Base-by-base conservation (phyloP, 768 basidiomycete species). In the Boletus edulis region DNA sequence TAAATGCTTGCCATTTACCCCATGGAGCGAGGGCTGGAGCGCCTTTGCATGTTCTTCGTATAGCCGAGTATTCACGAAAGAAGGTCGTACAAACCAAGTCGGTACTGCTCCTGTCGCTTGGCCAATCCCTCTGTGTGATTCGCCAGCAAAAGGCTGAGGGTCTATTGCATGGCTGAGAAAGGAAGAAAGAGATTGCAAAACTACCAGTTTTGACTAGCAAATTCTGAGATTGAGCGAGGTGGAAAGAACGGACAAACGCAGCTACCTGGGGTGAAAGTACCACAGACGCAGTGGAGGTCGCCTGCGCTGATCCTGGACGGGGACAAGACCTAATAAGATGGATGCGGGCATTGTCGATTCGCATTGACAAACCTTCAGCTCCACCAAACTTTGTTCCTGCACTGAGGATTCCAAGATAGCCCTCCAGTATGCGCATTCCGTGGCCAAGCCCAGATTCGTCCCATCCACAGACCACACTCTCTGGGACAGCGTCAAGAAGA, bases 361-460 rank as follows among this genome's bases (percentile, higher is more conserved):
- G 15, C 49, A 29, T 42, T 35, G 12, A 51, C 69, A 24, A 57
- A 82, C 86, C 85, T 53, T 82, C 79, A 12, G 69, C 73, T 51
- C 81, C 81, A 35, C 81, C 81, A 58, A 81, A 84, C 58, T 76
- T 81, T 3, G 83, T 83, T 17, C 87, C 84, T 5, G 82, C 85
- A 58, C 79, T 87, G 53, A 94, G 71, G 57, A 92, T 78, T n/a
- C 87, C 84, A 13, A 94, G 78, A 66, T 92, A 92, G 3, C 91
- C 91, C 63, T 89, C 85, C 22, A 94, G 66, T 13, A 91, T 79
- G 35, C 89, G 78, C 57, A 74, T 74, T 41, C 87, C 86, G 63
- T 87, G 81, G 10, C 77, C 75, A 34, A 69, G 67, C 29, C 70
- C 75, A n/a, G 65, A 70, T 52, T 77, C 75, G 43, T 79, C 78